phyloP scores from a whole-genome alignment of 2,329 filamentous ascomycete species.

The Ophiostoma quercus region DNA sequence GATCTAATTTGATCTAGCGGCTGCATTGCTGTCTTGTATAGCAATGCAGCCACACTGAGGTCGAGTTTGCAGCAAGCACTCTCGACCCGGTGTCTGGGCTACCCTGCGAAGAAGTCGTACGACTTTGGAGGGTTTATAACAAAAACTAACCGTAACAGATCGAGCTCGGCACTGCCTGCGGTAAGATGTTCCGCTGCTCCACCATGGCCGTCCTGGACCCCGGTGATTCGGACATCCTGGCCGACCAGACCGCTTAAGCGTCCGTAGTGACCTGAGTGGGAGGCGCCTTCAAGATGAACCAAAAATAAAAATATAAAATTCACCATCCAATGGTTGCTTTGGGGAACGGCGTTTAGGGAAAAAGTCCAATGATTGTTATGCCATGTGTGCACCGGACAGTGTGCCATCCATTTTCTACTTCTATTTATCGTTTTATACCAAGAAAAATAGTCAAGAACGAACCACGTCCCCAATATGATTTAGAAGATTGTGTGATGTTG shows the following conservation, averaged over 20 bases:
- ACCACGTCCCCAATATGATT: constrained; percentile 12
- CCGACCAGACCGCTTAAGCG: constrained; percentile 61
- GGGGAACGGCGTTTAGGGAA: constrained; percentile 40
- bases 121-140: constrained; percentile 81
- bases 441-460: constrained; percentile 23
- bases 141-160: constrained; percentile 69
- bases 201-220: constrained; percentile 97
- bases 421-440: constrained; percentile 20
- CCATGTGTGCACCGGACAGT: constrained; percentile 19
- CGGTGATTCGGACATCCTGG: constrained; percentile 97
- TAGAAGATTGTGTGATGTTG: not conserved
- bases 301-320: constrained; percentile 16
- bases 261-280: constrained; percentile 5
- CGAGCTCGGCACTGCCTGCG: constrained; percentile 95
- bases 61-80: constrained; percentile 28
- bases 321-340: constrained; percentile 18
- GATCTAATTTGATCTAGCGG: constrained; percentile 3
- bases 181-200: constrained; percentile 96
- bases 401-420: constrained; percentile 13
- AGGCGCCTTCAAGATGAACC: not conserved
- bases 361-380: constrained; percentile 22
- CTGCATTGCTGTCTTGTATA: not conserved
- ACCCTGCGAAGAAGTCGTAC: constrained; percentile 87
- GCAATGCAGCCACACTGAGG: not conserved
- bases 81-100: constrained; percentile 37